Base-by-base conservation (phyloP, 768 basidiomycete genomes). In the Tylopilus subfusipes region DNA sequence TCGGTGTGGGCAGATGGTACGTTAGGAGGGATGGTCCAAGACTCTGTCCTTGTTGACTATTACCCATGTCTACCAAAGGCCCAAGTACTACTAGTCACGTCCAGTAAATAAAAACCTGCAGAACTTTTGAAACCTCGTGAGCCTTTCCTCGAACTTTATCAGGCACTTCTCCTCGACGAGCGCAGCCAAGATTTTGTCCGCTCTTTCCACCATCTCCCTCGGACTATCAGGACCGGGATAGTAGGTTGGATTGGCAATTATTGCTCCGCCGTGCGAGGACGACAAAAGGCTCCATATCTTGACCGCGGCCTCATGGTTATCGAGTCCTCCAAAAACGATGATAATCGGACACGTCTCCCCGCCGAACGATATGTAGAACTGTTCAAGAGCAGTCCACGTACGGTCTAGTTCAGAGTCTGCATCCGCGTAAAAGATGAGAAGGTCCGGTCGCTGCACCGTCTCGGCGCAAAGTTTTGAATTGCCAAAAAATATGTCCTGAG, bases 101-200 rank as follows among this genome's bases (percentile, higher is more conserved):
- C 62, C 36, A 40, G 34, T 39, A 47, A 64, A 61, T 11, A 66
- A 51, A 34, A 22, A 21, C 39, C 33, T 64, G 54, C 48, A 54
- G 30, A 66, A 47, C 38, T 44, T 58, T 59, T 64, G 65, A 18
- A 64, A 47, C 38, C 39, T 66, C 16, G 65, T 62, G 4, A 57
- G 33, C 43, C 51, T 64, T 50, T 54, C 60, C 39, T 56, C 57
- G 24, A 56, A 59, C 45, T 50, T 62, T 18, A 42, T 40, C 29
- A 64, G 31, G 22, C 62, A 67, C 50, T 55, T 67, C 21, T 58
- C 56, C 33, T 62, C 56, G 2, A 66, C 51, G 22, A 66, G 65
- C n/a, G 46, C 18, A 7, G 54, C 43, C 54, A 66, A 52, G 27
- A 43, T 45, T 40, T 53, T 44, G 27, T 67, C 54, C 19, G 65